Conservation (phyloP, 2,329 filamentous ascomycete genomes). For the Xylariaceae sp. region DNA sequence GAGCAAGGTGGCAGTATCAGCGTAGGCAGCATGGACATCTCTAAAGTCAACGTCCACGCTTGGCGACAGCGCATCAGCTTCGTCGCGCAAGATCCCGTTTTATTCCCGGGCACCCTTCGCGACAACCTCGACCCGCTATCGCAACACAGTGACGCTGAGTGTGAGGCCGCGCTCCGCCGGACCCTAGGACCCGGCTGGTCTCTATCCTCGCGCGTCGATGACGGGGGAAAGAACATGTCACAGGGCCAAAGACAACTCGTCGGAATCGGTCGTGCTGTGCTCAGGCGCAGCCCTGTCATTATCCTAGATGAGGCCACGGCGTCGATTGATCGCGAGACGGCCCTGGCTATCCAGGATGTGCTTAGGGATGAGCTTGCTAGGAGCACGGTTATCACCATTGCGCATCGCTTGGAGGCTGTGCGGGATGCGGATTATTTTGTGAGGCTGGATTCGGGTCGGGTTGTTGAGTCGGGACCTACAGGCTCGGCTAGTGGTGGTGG, state of each 20-base stretch:
- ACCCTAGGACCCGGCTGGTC: conserved; percentile 52
- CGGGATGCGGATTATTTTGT: conserved; percentile 54
- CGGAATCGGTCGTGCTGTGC: conserved; percentile 55
- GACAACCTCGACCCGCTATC: conserved; percentile 67
- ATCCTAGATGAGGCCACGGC: conserved; percentile 64
- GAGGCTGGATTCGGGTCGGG: conserved; percentile 47
- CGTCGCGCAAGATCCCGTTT: conserved; percentile 60
- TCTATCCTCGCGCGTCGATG: conserved; percentile 50
- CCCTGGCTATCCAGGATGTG: conserved; percentile 54
- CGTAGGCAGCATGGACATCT: conserved; percentile 52
- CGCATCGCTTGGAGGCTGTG: conserved; percentile 62
- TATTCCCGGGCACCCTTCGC: conserved; percentile 56
- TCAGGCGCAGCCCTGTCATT: conserved; percentile 57
- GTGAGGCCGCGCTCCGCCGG: conserved; percentile 50
- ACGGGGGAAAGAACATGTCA: conserved; percentile 58
- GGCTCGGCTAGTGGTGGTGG: not conserved
- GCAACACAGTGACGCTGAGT: conserved; percentile 51
- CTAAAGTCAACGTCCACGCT: conserved; percentile 49
- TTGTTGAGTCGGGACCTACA: conserved; percentile 46
- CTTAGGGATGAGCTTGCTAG: conserved; percentile 50
- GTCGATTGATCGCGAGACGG: conserved; percentile 58
- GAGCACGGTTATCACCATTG: conserved; percentile 63
- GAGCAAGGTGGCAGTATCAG: conserved; percentile 46
- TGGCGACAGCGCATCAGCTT: conserved; percentile 58
- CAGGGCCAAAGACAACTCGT: conserved; percentile 62